Base-by-base conservation (phyloP, 306 rosid species). In the Canavalia gladiata region DNA sequence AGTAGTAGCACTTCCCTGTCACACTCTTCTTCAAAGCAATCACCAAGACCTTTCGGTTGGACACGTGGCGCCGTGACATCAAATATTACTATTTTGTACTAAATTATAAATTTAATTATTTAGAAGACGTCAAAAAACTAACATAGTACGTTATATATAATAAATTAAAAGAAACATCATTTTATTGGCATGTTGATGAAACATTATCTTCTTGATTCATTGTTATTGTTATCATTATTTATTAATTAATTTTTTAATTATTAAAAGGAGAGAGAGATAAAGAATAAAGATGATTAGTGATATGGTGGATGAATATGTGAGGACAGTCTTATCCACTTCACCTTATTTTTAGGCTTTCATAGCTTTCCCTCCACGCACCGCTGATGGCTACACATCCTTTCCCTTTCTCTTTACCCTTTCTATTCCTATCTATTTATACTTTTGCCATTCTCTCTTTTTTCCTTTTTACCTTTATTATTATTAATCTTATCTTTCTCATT, bases 11-110 rank as follows among this genome's bases (percentile, higher is more conserved):
- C 37, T 58, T 54, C 76, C 65, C 52, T 75, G 51, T 54, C 51
- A 18, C 37, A 3, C 47, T 18, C 86, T 60, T 87, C 92, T 84
- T 88, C 85, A 87, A 83, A 86, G 87, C 82, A 76, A 75, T 75
- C 58, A 31, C 39, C 71, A 1, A 60, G 35, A 75, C 39, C 57
- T 67, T 46, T 68, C 28, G 9, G 28, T 29, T 10, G 9, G 74
- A 68, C 72, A 66, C 72, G 72, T 41, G 72, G 72, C 72, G 7
- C 13, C 7, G 11, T 18, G 4, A 42, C 59, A 50, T 77, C 30
- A 62, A 42, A 49, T 29, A 54, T 2, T 4, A 59, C 25, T 37
- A 37, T 37, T 37, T 37, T 37, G 0, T 2, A 2, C 2, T 37
- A 37, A 37, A 37, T 37, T 37, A 37, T 37, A 37, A 37, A 37